Base-by-base conservation (phyloP, 2,329 filamentous ascomycete species). In the Pseudocercospora fijiensis region DNA sequence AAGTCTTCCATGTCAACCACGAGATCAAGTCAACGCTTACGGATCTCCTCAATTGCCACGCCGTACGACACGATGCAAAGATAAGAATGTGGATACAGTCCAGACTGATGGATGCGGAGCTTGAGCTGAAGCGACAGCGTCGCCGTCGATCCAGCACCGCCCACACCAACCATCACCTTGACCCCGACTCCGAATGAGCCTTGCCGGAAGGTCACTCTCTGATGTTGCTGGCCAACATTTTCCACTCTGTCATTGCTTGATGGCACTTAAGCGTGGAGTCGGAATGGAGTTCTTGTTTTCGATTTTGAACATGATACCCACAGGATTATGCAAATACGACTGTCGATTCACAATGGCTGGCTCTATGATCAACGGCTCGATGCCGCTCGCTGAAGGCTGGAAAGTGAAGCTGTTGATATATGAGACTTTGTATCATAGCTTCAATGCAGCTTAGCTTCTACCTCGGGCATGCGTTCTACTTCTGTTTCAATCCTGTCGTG, bases 11-110 rank as follows among this genome's bases (percentile, higher is more conserved):
- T 47, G 78, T 84, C 72, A 84, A 83, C 66, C 76, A 81, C 57
- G 80, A 83, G 66, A 84, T 84, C 73, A 84, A 85, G 68, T 78
- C 76, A 20, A 83, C 81, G 9, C 76, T 85, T 55, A 85, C 82
- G 10, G 82, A 84, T 63, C 75, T 85, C 1, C 74, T 85, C 60
- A 85, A 85, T 66, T 83, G 81, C 53, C 80, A 82, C 16, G 78
- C 77, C 45, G 82, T 84, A 3, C 78, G 77, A 45, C 71, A 75
- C 9, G 82, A 85, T 71, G 71, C 75, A 1, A 78, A 78, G 64
- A 79, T 79, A 68, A 76, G 83, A 45, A 74, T 74, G 16, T 85
- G 82, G 81, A 79, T 85, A 11, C 83, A 85, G 68, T 77, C 76
- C 4, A 76, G 80, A 53, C 74, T 85, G 53, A 83, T 85, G 81